Conservation (phyloP, 1,284 basidiomycete species). For the Caloboletus inedulis region DNA sequence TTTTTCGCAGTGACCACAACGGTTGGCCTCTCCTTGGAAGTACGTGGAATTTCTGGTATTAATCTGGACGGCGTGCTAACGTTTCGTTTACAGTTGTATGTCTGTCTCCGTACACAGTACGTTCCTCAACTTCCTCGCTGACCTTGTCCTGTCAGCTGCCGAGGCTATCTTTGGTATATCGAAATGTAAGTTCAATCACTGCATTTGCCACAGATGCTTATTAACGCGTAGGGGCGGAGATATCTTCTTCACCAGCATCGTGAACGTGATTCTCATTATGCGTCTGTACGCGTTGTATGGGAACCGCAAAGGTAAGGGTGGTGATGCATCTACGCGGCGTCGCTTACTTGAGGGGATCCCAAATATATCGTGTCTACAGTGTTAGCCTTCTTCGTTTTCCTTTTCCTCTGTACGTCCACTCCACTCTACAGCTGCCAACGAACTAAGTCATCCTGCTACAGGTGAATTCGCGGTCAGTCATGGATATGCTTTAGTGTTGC, state of each 20-base stretch:
- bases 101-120: neutral
- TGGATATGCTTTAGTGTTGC: neutral
- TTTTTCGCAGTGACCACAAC: neutral
- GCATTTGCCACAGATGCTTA: neutral
- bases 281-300: slow-evolving; percentile 7
- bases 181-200: neutral
- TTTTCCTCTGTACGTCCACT: neutral
- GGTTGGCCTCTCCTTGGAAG: neutral
- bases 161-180: neutral
- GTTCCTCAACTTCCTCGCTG: neutral
- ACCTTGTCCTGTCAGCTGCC: neutral
- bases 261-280: slow-evolving; percentile 6
- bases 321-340: neutral
- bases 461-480: neutral
- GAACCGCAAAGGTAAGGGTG: slow-evolving; percentile 5
- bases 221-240: neutral
- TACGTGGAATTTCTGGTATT: neutral
- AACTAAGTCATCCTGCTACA: neutral
- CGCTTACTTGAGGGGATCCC: neutral
- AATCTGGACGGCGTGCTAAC: neutral
- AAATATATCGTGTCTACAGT: neutral
- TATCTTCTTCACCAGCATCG: slow-evolving; percentile 2
- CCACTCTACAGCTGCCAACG: neutral
- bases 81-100: slow-evolving; percentile 2
- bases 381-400: neutral